phyloP scores from a whole-genome alignment of 2,329 filamentous ascomycete genomes.

The Aspergillus sclerotialis region DNA sequence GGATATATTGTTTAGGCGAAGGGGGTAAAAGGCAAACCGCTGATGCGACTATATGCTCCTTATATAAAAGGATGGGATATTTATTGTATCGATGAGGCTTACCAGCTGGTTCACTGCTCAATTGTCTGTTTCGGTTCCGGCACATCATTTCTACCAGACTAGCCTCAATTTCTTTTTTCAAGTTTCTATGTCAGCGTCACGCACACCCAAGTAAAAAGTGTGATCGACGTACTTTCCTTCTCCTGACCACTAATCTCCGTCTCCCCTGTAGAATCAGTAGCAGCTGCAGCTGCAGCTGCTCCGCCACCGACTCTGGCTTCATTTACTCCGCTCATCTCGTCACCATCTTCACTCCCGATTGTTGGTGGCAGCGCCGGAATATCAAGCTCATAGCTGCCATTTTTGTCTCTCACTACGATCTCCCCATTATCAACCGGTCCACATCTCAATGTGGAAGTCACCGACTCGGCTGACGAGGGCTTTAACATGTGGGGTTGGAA shows the following conservation, averaged over 20 bases:
- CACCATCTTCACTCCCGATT: constrained; percentile 30
- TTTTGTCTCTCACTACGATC: constrained; percentile 44
- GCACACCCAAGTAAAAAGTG: neutral
- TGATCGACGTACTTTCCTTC: constrained; percentile 33
- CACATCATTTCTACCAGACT: constrained; percentile 39
- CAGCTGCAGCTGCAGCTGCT: constrained; percentile 49
- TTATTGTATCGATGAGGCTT: too few species aligned
- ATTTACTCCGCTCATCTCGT: constrained; percentile 37
- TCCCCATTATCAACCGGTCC: constrained; percentile 33
- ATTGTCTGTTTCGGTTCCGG: constrained; percentile 40
- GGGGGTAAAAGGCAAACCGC: too few species aligned
- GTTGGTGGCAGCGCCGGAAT: constrained; percentile 35
- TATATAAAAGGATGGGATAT: too few species aligned
- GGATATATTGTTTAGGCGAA: too few species aligned
- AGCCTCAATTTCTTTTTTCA: constrained; percentile 39
- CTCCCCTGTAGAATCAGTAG: constrained; percentile 47
- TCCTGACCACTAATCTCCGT: constrained; percentile 24
- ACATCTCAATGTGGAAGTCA: constrained; percentile 11
- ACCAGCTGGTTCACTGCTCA: constrained; percentile 60
- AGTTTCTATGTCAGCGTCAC: neutral
- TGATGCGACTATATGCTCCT: too few species aligned
- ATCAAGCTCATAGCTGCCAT: constrained; percentile 43
- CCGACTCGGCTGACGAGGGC: constrained; percentile 14
- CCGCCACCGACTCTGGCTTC: constrained; percentile 49
- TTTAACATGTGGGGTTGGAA: constrained; percentile 18